Conservation (phyloP, 2,329 filamentous ascomycete genomes). For the Aquanectria penicillioides region DNA sequence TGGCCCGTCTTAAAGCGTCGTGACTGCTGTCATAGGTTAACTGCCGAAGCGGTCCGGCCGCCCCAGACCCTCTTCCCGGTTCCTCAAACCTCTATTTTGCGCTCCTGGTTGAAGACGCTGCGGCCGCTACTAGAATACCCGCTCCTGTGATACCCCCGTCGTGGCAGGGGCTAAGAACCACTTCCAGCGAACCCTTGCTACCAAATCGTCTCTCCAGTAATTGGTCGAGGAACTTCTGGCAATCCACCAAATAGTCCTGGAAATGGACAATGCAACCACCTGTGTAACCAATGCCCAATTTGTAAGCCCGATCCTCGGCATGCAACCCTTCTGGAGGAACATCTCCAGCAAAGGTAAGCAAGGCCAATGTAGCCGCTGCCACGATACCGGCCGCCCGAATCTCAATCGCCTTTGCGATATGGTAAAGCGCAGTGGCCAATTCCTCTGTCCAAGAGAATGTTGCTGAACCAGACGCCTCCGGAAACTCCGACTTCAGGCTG, state of each 20-base stretch:
- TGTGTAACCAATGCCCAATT: conserved; percentile 81
- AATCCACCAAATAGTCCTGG: conserved; percentile 76
- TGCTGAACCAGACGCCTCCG: conserved; percentile 54
- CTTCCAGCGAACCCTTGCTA: conserved; percentile 48
- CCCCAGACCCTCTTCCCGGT: conserved; percentile 17
- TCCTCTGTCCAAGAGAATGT: conserved; percentile 71
- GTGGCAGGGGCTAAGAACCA: conserved; percentile 66
- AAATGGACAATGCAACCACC: conserved; percentile 85
- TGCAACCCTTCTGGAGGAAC: conserved; percentile 54
- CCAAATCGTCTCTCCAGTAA: conserved; percentile 51
- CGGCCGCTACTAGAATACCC: conserved; percentile 66
- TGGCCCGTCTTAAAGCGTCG: conserved; percentile 19
- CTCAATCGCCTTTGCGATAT: conserved; percentile 76
- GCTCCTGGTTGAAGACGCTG: conserved; percentile 48
- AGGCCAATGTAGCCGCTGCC: conserved; percentile 76
- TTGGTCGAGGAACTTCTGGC: conserved; percentile 73
- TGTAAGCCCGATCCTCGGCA: conserved; percentile 46
- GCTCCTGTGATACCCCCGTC: conserved; percentile 71
- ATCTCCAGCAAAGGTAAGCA: conserved; percentile 76
- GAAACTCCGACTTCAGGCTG: conserved; percentile 63
- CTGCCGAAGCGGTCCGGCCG: conserved; percentile 36
- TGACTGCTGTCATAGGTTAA: conserved; percentile 27
- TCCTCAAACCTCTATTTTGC: conserved; percentile 38
- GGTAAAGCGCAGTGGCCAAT: conserved; percentile 68
- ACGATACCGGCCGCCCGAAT: conserved; percentile 77